These are phyloP conservation scores for Fusarium avenaceum DNA, from an alignment of 2,329 filamentous ascomycete species.

Conservation along the genomic window DNA sequence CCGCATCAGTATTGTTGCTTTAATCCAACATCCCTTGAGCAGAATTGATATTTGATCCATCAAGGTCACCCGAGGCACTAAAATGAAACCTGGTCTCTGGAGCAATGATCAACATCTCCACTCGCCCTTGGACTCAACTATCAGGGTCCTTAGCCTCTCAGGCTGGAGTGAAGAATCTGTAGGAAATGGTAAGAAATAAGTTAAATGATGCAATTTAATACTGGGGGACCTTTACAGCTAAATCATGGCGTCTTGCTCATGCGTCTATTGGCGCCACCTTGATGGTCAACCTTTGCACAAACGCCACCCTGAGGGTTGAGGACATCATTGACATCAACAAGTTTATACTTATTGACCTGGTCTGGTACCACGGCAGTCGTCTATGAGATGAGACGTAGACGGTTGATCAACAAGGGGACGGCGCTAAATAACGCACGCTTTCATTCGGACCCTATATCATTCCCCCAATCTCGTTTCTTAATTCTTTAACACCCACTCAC, in stretches of 20 bases:
- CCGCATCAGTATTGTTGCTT: too few species aligned
- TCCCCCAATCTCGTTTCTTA: neutral
- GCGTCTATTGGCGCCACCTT: slow-evolving; percentile 18
- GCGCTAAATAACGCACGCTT: neutral
- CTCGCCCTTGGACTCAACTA: slow-evolving; percentile 6
- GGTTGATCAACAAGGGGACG: slow-evolving; percentile 1
- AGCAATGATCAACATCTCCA: slow-evolving; percentile 1
- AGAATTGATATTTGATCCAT: neutral
- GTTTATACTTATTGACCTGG: neutral
- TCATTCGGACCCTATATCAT: neutral
- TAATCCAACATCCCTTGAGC: too few species aligned
- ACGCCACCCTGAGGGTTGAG: neutral
- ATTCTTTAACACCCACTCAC: neutral
- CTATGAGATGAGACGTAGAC: neutral
- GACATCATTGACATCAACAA: neutral
- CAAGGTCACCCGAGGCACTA: slow-evolving; percentile 21
- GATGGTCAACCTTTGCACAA: slow-evolving; percentile 17
- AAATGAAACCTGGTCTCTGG: neutral
- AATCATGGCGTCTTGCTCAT: neutral
- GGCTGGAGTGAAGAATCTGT: neutral
- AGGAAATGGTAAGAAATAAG: neutral
- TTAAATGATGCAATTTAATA: neutral
- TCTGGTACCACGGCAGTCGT: too few species aligned
- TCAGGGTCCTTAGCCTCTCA: slow-evolving; percentile 23
- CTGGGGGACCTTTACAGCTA: rapidly evolving